Evolutionary conservation across 2,329 filamentous ascomycete genomes (phyloP), one percentile per base, ranked within the genome.

Genomic region (Arthroderma sp.): DNA sequence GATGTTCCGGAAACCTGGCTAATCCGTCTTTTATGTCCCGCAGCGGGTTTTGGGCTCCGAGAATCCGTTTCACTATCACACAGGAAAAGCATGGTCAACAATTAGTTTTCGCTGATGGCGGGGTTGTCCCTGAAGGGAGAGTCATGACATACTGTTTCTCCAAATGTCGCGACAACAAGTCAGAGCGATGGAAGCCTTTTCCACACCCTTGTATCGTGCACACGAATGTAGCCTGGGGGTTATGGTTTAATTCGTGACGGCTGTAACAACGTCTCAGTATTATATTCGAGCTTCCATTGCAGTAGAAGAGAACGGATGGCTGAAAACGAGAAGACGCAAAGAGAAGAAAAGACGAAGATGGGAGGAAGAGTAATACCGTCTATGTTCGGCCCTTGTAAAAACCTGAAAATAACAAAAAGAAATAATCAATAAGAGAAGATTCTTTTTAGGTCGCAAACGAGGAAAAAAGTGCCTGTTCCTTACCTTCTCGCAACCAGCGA

Each of bases 181-280:
- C 69, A 29, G 64, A 55, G 9, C 69, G 66, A 49, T 70, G 68
- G 49, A 72, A 72, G 22, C 66, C 62, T 50, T 70, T 70, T 41
- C 62, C 62, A 57, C 69, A 72, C 44, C 63, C 65, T 46, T 56
- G 54, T 30, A 66, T 57, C 22, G 59, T 56, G 53, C 69, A 72
- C 15, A 58, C 61, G 49, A 65, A 71, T 6, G 62, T 56, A 29
- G 67, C 65, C 48, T 69, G 65, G 4, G 68, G 64, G 50, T 68
- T 71, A 56, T 72, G 69, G 52, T 72, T 72, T 46, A 69, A 55
- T 53, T 72, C 68, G 60, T 72, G 69, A 37, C 69, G 68, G 55
- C 65, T 66, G 46, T 46, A 45, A 41, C 22, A 42, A 29, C 28
- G 7, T 27, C 36, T 45, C 36, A 36, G 15, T 38, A 22, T 22